These are phyloP conservation scores for Lactarius hatsudake DNA, from an alignment of 768 basidiomycete genomes.

Conservation along the genomic window DNA sequence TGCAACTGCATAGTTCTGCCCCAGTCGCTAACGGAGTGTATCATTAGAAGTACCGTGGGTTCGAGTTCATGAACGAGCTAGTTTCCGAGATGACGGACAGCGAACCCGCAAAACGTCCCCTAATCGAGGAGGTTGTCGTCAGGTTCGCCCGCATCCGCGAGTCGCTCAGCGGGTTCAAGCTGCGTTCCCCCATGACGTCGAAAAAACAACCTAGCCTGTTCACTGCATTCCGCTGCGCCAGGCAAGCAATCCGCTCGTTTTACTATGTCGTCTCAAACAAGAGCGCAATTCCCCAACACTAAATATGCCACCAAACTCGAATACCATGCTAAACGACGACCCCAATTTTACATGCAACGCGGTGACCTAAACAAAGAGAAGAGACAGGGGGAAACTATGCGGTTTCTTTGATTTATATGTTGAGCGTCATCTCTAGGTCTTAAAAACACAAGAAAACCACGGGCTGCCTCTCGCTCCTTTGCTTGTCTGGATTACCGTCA, in stretches of 20 bases:
- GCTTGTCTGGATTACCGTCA: not conserved
- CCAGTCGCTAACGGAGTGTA: not conserved
- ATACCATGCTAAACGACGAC: not conserved
- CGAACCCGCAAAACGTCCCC: constrained; percentile 37
- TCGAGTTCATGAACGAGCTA: constrained; percentile 23
- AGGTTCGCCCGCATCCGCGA: constrained; percentile 34
- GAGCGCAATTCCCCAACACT: constrained; percentile 3
- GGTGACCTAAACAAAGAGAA: not conserved
- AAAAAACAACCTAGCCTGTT: constrained; percentile 8
- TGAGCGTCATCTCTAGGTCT: too few species aligned
- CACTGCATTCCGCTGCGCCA: not conserved
- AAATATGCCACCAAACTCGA: not conserved
- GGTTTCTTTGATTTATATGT: not conserved
- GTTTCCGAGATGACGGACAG: constrained; percentile 37
- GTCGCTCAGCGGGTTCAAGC: constrained; percentile 32
- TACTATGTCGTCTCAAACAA: not conserved
- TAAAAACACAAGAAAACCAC: not conserved
- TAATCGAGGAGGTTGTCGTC: constrained; percentile 38
- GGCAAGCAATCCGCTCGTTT: constrained; percentile 8
- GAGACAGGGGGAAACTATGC: not conserved
- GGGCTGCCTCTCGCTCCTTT: not conserved
- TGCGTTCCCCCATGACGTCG: constrained; percentile 29
- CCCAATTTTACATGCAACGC: not conserved
- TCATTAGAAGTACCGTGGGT: constrained; percentile 17
- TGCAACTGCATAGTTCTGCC: not conserved